Percentiles rank a stretch among this genome's conserved stretches.
These are phyloP conservation scores for Phaeoacremonium minimum DNA, from an alignment of 2,329 filamentous ascomycete genomes.

Conservation along the genomic window DNA sequence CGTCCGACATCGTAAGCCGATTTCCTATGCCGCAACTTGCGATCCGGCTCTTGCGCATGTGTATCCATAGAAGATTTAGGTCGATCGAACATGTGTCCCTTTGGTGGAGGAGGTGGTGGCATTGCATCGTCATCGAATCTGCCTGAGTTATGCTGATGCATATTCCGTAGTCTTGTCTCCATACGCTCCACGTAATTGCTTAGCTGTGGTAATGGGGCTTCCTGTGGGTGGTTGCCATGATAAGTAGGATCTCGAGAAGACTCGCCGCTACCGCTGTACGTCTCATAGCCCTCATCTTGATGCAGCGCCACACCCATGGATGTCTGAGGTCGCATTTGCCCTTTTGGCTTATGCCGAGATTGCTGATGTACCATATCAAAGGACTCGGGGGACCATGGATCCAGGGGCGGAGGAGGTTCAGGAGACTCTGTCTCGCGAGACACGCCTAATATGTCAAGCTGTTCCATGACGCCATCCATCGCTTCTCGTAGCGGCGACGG, in stretches of 20 bases:
- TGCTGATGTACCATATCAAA: slow-evolving; percentile 57
- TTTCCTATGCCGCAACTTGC: slow-evolving; percentile 59
- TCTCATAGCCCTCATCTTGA: slow-evolving; percentile 57
- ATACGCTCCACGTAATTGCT: slow-evolving; percentile 88
- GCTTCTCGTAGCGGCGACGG: slow-evolving; percentile 89
- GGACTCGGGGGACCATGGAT: slow-evolving; percentile 88
- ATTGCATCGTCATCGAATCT: slow-evolving; percentile 46
- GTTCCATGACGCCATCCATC: slow-evolving; percentile 98
- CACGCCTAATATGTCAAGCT: slow-evolving; percentile 79
- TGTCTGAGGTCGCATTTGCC: slow-evolving; percentile 58
- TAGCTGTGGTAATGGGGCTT: slow-evolving; percentile 63
- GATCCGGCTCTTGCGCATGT: slow-evolving; percentile 28
- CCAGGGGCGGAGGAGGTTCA: slow-evolving; percentile 44
- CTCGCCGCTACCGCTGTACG: slow-evolving; percentile 45
- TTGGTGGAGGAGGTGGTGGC: slow-evolving; percentile 61
- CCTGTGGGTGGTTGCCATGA: slow-evolving; percentile 32
- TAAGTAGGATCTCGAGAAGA: slow-evolving; percentile 45
- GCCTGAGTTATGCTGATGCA: slow-evolving; percentile 58
- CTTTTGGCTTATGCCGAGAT: slow-evolving; percentile 26
- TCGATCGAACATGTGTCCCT: slow-evolving; percentile 44
- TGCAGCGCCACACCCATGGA: slow-evolving; percentile 64
- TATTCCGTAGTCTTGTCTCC: slow-evolving; percentile 73
- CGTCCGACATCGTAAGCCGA: slow-evolving; percentile 75
- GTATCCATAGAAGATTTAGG: slow-evolving; percentile 56
- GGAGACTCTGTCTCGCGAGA: slow-evolving; percentile 51